Evolutionary conservation across 176 grass and related monocot genomes (phyloP).

Genomic region (Eragrostis nindensis): DNA sequence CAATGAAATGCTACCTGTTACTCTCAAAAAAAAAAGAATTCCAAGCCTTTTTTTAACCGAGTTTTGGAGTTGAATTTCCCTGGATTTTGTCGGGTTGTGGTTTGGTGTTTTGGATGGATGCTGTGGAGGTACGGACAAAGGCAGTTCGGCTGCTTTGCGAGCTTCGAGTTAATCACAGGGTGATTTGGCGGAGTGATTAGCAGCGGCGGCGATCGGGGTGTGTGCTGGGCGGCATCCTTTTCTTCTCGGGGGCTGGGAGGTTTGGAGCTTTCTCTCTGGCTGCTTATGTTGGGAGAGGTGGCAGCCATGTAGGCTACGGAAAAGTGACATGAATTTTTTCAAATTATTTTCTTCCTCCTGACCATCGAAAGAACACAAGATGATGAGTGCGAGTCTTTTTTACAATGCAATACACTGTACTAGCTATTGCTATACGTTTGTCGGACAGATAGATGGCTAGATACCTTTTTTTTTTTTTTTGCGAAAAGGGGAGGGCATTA

Average conservation of each 20-base stretch:
- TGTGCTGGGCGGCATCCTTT: not conserved
- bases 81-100: slow-evolving; percentile 31
- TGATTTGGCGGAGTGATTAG: not conserved
- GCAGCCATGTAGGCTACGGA: not conserved
- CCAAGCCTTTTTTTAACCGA: not conserved
- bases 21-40: not conserved
- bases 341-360: not conserved
- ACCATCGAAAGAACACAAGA: not conserved
- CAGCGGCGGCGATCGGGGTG: not conserved
- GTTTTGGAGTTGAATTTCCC: not conserved
- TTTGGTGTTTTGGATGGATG: slow-evolving; percentile 47
- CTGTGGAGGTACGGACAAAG: slow-evolving; percentile 23
- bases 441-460: too few species aligned
- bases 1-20: too few species aligned
- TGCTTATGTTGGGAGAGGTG: slow-evolving; percentile 10
- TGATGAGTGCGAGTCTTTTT: not conserved
- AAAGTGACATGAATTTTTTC: slow-evolving; percentile 22
- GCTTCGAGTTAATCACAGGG: not conserved
- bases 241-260: slow-evolving; percentile 16
- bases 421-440: not conserved
- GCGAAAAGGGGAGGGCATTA: too few species aligned
- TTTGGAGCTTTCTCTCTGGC: slow-evolving; percentile 46
- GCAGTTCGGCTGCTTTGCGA: slow-evolving; percentile 11
- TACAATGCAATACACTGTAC: slow-evolving; percentile 11
- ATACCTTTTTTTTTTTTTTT: too few species aligned